A percentile compares a stretch with the other conserved stretches of the same genome.
Evolutionary conservation across 2,329 filamentous ascomycete genomes (phyloP).

Genomic region (Cytospora mali): DNA sequence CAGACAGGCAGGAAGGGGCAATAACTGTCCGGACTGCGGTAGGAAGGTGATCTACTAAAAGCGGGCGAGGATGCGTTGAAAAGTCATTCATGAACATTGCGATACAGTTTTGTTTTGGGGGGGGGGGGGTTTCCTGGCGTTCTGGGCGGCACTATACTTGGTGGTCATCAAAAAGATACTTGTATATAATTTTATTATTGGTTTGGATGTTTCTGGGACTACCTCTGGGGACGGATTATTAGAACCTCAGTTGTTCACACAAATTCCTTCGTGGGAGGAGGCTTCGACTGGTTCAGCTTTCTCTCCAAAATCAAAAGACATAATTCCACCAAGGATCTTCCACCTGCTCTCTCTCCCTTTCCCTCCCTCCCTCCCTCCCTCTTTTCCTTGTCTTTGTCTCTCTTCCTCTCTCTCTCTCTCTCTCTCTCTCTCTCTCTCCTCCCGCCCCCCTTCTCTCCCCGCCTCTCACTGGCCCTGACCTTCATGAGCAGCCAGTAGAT

Average conservation of each 20-base stretch:
- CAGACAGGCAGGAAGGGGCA: slow-evolving; percentile 16
- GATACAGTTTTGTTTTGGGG: background rate
- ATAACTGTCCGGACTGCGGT: slow-evolving; percentile 18
- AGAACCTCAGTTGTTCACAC: background rate
- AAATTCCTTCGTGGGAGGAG: background rate
- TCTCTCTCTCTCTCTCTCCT: background rate
- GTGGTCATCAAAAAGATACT: background rate
- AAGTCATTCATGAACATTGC: background rate
- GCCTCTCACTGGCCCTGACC: background rate
- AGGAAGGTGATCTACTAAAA: slow-evolving; percentile 24
- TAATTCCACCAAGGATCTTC: background rate
- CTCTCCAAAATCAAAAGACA: background rate
- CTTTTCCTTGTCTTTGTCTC: background rate
- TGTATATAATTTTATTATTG: background rate
- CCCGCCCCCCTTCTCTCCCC: background rate
- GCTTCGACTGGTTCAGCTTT: too few relatives aligned
- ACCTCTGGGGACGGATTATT: background rate
- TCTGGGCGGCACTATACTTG: slow-evolving; percentile 5
- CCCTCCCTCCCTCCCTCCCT: background rate
- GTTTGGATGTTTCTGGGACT: background rate
- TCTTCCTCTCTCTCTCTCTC: background rate
- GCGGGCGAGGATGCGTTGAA: background rate
- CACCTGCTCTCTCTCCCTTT: too few relatives aligned
- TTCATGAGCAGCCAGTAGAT: background rate
- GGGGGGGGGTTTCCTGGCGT: background rate